Evolutionary conservation across 176 grass and related monocot genomes (phyloP).

Genomic region (Musa troglodytarum): DNA sequence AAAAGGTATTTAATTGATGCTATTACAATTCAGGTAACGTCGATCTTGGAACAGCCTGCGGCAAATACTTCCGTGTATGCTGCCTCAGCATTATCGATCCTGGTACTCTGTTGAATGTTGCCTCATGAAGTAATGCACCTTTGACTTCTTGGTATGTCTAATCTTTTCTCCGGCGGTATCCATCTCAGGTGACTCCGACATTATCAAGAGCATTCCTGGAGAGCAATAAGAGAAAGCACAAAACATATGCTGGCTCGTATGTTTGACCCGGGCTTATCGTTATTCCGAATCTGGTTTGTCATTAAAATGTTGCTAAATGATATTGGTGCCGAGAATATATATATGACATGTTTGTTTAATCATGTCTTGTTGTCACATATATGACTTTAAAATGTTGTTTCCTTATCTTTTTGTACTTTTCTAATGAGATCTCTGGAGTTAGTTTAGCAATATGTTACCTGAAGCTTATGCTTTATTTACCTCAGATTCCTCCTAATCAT

Average conservation of each 20-base stretch:
- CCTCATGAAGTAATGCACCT: neutral
- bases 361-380: too few species aligned
- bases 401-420: too few species aligned
- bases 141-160: neutral
- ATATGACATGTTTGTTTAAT: too few species aligned
- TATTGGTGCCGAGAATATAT: too few species aligned
- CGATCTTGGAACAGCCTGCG: constrained; percentile 85
- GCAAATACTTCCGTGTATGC: constrained; percentile 78
- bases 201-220: constrained; percentile 49
- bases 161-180: neutral
- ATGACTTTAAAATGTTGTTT: too few species aligned
- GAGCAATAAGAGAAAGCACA: constrained; percentile 44
- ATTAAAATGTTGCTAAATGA: neutral
- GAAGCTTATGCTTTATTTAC: too few species aligned
- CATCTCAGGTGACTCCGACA: constrained; percentile 83
- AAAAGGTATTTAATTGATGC: neutral
- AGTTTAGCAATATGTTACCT: too few species aligned
- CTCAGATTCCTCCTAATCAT: too few species aligned
- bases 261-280: neutral
- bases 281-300: neutral
- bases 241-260: neutral
- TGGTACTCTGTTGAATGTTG: constrained; percentile 28
- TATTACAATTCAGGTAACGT: constrained; percentile 55
- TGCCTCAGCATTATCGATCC: constrained; percentile 88
- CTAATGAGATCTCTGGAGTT: too few species aligned